Base-by-base conservation (phyloP, 176 grass and related monocot genomes). In the Zoysia pacifica region DNA sequence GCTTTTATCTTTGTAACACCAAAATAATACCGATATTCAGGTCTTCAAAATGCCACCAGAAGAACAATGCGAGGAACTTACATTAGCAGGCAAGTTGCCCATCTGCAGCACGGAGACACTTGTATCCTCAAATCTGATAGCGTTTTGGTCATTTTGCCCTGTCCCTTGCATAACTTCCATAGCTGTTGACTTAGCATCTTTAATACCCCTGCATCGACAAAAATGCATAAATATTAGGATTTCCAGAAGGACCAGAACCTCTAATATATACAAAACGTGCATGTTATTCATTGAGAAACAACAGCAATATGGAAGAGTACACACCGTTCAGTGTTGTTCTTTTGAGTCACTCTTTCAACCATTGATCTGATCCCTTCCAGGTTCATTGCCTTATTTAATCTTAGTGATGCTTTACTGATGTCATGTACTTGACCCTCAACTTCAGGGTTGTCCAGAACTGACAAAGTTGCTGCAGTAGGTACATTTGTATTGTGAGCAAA, bases 301-400 rank as follows among this genome's bases (percentile, higher is more conserved):
- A 84, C 41, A 65, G 70, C 2, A 52, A 74, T 19, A 18, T 5
- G 47, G 11, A 55, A 84, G 59, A 53, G 56, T 81, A 64, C 79
- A 74, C 82, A 99, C 92, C 81, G 73, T 75, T 87, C 88, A 77
- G 61, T 82, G 79, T 35, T 83, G 50, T 77, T 89, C 67, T 89
- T 93, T 73, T 90, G 68, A 73, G 74, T 67, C 53, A 71, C 73
- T 49, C 77, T 91, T 78, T 91, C 92, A 73, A 91, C 63, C 51
- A 95, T 86, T 65, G 75, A 91, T 46, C 59, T 88, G 71, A 99
- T 91, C 45, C 86, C 92, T 63, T 89, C 79, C 39, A 91, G 77
- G 67, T 88, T 95, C 46, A 91, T 18, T 82, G 76, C 59, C 81
- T 93, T 99, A 49, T 80, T 79, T 64, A 95, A 83, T 75, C 88